Evolutionary conservation across 1,139 yeast genomes (phyloP).

Genomic region (Candida freyschussii): DNA sequence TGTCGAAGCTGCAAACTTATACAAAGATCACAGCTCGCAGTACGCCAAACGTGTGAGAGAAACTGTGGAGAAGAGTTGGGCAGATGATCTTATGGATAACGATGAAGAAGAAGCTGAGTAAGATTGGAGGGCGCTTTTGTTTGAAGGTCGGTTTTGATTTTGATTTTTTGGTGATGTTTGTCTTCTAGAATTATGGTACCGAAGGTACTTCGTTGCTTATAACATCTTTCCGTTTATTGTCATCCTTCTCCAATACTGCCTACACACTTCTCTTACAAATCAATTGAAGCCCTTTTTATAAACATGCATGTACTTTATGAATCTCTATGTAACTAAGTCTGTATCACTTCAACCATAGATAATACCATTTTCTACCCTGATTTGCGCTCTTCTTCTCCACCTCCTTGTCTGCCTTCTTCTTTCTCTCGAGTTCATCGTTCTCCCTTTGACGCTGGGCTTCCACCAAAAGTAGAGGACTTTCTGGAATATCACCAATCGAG

Average conservation of each 20-base stretch:
- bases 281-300: no score
- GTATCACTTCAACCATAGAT: constrained; percentile 39
- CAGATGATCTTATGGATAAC: constrained; percentile 63
- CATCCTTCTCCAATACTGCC: no score
- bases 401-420: constrained; percentile 8
- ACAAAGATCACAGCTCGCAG: constrained; percentile 91
- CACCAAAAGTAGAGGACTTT: constrained; percentile 19
- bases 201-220: no score
- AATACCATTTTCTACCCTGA: constrained; percentile 37
- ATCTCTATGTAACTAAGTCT: no score
- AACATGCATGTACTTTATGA: no score
- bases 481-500: constrained; percentile 14
- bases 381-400: constrained; percentile 2
- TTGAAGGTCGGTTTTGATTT: no score
- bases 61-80: constrained; percentile 92
- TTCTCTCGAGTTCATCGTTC: constrained; percentile 6
- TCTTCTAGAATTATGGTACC: no score
- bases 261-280: no score
- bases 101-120: constrained; percentile 58
- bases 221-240: no score
- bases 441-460: constrained; percentile 19
- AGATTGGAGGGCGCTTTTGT: no score
- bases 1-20: constrained; percentile 94
- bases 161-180: no score
- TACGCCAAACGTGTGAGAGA: constrained; percentile 88